These are phyloP conservation scores for Lotmaria passim DNA, from an alignment of 208 protist species.

Conservation along the genomic window DNA sequence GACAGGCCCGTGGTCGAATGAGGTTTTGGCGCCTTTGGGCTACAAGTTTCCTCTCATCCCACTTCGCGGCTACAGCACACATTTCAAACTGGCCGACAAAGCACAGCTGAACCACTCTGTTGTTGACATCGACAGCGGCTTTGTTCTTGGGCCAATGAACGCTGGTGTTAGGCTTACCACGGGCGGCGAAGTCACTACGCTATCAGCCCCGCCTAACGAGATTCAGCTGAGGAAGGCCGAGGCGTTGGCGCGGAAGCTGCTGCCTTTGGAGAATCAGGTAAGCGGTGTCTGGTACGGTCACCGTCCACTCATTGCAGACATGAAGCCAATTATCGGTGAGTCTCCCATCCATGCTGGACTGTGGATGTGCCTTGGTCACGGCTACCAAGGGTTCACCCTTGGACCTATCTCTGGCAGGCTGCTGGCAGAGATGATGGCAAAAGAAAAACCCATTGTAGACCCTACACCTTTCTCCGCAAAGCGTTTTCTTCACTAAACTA, in stretches of 20 bases:
- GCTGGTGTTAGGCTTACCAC: constrained; percentile 19
- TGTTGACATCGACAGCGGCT: constrained; percentile 20
- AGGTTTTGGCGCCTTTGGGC: constrained; percentile 17
- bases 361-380: constrained; percentile 37
- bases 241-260: constrained; percentile 14
- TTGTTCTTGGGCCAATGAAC: constrained; percentile 12
- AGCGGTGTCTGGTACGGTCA: constrained; percentile 32
- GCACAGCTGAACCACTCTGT: constrained; percentile 14
- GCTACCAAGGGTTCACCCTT: constrained; percentile 28
- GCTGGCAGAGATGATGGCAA: constrained; percentile 31
- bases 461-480: constrained; percentile 26
- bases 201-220: constrained; percentile 12
- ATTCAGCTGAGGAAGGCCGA: constrained; percentile 27
- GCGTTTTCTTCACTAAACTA: constrained; percentile 17
- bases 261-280: constrained; percentile 28
- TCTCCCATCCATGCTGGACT: constrained; percentile 20
- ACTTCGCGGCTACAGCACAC: constrained; percentile 31
- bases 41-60: constrained; percentile 32
- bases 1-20: constrained; percentile 17
- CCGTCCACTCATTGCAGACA: constrained; percentile 34
- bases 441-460: constrained; percentile 34
- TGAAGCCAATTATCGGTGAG: constrained; percentile 43
- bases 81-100: constrained; percentile 27
- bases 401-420: constrained; percentile 27
- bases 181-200: constrained; percentile 13